Evolutionary conservation across 306 rosid genomes (phyloP).

Genomic region (Citrullus amarus): DNA sequence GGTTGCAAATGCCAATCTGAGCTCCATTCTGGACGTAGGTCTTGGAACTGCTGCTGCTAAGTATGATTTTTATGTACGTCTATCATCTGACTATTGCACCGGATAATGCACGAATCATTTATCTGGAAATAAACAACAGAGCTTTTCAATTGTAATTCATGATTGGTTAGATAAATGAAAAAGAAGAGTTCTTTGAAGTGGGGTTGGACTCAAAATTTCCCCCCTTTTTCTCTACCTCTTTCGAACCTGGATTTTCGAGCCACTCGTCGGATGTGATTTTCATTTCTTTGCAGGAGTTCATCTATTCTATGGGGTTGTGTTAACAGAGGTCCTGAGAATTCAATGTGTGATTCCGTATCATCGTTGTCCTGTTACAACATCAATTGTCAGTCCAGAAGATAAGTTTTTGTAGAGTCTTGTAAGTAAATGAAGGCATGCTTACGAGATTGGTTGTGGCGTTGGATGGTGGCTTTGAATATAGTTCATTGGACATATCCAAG

Average conservation of each 20-base stretch:
- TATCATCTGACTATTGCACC: conserved; percentile 10
- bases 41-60: background rate
- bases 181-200: background rate
- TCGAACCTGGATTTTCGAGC: conserved; percentile 70
- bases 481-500: conserved; percentile 22
- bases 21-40: background rate
- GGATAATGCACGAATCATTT: conserved; percentile 10
- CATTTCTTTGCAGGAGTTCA: conserved; percentile 41
- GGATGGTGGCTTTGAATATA: conserved; percentile 16
- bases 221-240: conserved; percentile 35
- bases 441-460: conserved; percentile 22
- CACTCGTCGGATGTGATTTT: conserved; percentile 32
- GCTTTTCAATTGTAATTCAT: background rate
- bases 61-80: background rate
- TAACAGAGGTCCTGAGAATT: conserved; percentile 35
- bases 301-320: conserved; percentile 24
- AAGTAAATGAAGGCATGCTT: background rate
- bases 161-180: background rate
- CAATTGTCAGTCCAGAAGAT: conserved; percentile 1
- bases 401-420: background rate
- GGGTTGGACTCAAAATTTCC: background rate
- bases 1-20: background rate
- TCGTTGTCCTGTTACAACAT: conserved; percentile 22
- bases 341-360: conserved; percentile 23
- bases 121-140: conserved; percentile 21